Conservation (phyloP, 108 stramenopile genomes). For the Cyclostephanos invisitatus region DNA sequence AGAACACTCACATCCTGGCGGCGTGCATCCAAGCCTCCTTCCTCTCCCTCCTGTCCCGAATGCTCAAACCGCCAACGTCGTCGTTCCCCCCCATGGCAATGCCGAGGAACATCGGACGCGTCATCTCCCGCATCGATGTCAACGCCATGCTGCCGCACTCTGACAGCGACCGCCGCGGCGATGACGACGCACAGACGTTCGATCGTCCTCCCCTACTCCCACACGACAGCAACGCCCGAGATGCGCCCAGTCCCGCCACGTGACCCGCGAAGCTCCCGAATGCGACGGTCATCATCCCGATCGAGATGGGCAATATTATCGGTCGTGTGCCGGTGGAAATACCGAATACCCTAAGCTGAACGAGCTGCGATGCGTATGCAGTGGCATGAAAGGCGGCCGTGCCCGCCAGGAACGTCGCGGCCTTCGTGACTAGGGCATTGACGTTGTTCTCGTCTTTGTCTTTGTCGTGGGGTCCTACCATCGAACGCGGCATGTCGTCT, state of each 20-base stretch:
- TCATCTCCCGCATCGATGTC: conserved; percentile 18
- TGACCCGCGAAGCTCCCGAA: conserved; percentile 66
- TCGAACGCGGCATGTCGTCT: not conserved
- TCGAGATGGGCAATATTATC: conserved; percentile 45
- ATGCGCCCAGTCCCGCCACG: conserved; percentile 36
- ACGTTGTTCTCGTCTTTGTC: not conserved
- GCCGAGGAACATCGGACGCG: conserved; percentile 29
- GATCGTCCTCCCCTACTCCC: not conserved
- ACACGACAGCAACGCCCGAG: not conserved
- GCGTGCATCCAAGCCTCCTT: conserved; percentile 45
- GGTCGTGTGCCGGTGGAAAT: conserved; percentile 73
- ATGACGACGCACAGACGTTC: not conserved
- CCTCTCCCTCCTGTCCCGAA: conserved; percentile 21
- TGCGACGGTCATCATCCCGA: conserved; percentile 68
- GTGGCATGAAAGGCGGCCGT: conserved; percentile 37
- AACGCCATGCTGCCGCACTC: conserved; percentile 2
- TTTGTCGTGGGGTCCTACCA: not conserved
- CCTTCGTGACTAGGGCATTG: not conserved
- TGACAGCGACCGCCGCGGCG: not conserved
- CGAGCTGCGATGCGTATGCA: conserved; percentile 27
- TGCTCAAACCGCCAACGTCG: conserved; percentile 6
- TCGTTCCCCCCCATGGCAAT: not conserved
- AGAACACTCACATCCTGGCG: conserved; percentile 37
- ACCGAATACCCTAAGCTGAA: conserved; percentile 58
- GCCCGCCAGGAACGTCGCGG: conserved; percentile 8